Conservation (phyloP, 2,329 filamentous ascomycete species). For the Aspergillus awamori region DNA sequence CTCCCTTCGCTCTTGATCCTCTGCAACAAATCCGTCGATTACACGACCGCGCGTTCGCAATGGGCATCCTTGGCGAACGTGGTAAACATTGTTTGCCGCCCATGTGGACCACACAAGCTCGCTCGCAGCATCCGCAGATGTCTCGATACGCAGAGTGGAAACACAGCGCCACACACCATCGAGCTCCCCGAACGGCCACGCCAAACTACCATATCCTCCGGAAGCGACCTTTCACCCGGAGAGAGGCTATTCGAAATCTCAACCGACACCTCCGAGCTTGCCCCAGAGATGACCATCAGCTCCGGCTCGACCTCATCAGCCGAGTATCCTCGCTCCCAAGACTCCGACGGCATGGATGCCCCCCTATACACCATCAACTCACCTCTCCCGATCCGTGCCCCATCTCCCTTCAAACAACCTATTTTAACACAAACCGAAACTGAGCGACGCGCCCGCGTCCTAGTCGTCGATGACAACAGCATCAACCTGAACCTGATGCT, state of each 20-base stretch:
- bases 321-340: slow-evolving; percentile 6
- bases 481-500: slow-evolving; percentile 51
- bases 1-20: slow-evolving; percentile 41
- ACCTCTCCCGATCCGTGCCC: slow-evolving; percentile 9
- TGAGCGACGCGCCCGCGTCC: slow-evolving; percentile 33
- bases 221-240: not conserved
- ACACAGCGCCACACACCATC: slow-evolving; percentile 16
- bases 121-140: slow-evolving; percentile 40
- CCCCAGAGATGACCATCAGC: not conserved
- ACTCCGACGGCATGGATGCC: slow-evolving; percentile 9
- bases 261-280: slow-evolving; percentile 5
- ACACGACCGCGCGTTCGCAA: slow-evolving; percentile 30
- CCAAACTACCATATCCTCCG: not conserved
- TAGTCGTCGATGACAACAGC: slow-evolving; percentile 51
- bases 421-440: not conserved
- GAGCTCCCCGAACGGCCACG: slow-evolving; percentile 15
- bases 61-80: slow-evolving; percentile 36
- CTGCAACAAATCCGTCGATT: slow-evolving; percentile 42
- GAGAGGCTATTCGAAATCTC: not conserved
- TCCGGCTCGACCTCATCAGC: slow-evolving; percentile 1
- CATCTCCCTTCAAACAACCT: not conserved
- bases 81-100: slow-evolving; percentile 44
- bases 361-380: slow-evolving; percentile 10
- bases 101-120: slow-evolving; percentile 47
- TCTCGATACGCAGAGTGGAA: slow-evolving; percentile 22